Conservation (phyloP, 768 basidiomycete genomes). For the Calocera cornea region DNA sequence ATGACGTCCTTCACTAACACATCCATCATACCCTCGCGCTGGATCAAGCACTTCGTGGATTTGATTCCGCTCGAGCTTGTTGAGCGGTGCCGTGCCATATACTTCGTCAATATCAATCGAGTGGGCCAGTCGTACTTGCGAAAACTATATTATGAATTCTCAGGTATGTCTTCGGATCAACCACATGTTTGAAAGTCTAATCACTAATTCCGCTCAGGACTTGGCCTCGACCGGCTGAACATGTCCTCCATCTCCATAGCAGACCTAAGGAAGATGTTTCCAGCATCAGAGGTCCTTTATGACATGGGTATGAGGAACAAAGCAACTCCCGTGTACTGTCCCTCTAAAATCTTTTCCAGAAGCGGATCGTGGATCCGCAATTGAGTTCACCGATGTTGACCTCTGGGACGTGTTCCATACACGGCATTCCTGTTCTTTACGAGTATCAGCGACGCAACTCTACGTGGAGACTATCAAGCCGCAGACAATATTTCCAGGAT, state of each 20-base stretch:
- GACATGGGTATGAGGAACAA: not conserved
- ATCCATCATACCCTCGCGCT: constrained; percentile 68
- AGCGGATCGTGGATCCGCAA: not conserved
- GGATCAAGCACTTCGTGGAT: constrained; percentile 66
- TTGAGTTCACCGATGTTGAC: not conserved
- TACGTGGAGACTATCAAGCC: constrained; percentile 45
- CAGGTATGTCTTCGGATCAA: constrained; percentile 26
- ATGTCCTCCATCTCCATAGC: constrained; percentile 17
- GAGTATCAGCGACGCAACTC: not conserved
- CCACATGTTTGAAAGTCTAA: not conserved
- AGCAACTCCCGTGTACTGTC: not conserved
- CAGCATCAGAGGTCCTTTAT: not conserved
- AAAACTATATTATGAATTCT: constrained; percentile 57
- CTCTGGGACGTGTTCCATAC: not conserved
- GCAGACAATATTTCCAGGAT: constrained; percentile 49
- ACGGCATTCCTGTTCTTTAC: not conserved
- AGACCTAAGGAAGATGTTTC: not conserved
- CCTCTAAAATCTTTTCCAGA: not conserved
- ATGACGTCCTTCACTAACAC: constrained; percentile 63
- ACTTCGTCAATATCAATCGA: constrained; percentile 62
- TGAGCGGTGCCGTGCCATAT: constrained; percentile 42
- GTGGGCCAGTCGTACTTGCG: constrained; percentile 61
- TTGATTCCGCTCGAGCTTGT: constrained; percentile 59
- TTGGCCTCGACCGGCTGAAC: constrained; percentile 19
- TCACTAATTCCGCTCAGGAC: not conserved